Conservation (phyloP, 768 basidiomycete genomes). For the Pholiota microspora region DNA sequence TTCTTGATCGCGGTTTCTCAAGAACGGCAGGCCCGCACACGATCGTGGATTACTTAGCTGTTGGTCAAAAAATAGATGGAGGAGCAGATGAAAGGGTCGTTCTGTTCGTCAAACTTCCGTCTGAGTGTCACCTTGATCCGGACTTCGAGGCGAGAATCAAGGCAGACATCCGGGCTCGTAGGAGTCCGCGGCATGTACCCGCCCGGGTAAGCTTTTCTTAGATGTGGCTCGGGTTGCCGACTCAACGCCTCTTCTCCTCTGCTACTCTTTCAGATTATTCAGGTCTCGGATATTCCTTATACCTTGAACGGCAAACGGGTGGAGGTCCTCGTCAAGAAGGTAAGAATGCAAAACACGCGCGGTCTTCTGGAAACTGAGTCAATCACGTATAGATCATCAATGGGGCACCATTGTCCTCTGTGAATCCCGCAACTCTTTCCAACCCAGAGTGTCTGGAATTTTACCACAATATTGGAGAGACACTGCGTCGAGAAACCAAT, state of each 20-base stretch:
- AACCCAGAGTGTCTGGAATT: conserved; percentile 71
- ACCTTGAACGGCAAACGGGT: conserved; percentile 82
- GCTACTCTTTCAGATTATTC: conserved; percentile 50
- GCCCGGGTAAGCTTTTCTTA: conserved; percentile 48
- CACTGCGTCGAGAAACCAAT: conserved; percentile 45
- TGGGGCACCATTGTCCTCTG: conserved; percentile 62
- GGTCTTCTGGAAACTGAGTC: conserved; percentile 14
- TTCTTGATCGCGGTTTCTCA: conserved; percentile 64
- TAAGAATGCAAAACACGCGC: conserved; percentile 23
- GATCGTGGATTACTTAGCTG: conserved; percentile 62
- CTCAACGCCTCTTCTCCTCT: conserved; percentile 9
- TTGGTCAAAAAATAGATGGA: conserved; percentile 64
- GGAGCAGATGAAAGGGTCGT: conserved; percentile 76
- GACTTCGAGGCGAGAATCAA: conserved; percentile 57
- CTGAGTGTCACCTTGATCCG: conserved; percentile 45
- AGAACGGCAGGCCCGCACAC: conserved; percentile 33
- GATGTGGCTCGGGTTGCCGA: background rate
- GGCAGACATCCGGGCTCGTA: conserved; percentile 54
- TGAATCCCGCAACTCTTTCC: conserved; percentile 69
- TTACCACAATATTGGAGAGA: conserved; percentile 54
- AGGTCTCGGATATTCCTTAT: conserved; percentile 70
- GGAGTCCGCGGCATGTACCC: conserved; percentile 78
- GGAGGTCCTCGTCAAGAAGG: conserved; percentile 78
- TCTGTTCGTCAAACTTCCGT: conserved; percentile 66
- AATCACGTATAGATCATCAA: conserved; percentile 62